Base-by-base conservation (phyloP, 306 rosid genomes). In the Cyclanthera cordifolia region DNA sequence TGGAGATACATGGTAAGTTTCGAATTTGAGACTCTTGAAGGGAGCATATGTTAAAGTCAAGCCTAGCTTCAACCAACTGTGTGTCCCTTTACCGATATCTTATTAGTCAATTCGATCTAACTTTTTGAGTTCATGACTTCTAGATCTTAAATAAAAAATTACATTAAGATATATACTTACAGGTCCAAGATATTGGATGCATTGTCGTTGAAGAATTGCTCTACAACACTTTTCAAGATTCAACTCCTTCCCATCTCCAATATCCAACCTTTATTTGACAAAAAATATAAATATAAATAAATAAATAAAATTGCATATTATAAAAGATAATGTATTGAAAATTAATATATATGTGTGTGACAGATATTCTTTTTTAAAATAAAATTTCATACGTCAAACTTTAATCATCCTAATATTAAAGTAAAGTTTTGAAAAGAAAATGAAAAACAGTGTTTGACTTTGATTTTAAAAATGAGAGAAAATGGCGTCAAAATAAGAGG, bases 201-300 rank as follows among this genome's bases (percentile, higher is more conserved):
- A 91, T 39, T 91, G 95, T 20, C 24, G 77, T 10, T 84, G 82
- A 30, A 91, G 81, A 37, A 51, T 76, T 51, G 57, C 73, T 77
- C 95, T 88, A 58, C 82, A 75, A 67, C 97, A 91, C 21, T 82
- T 54, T 8, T 82, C 83, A 25, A 81, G 70, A 74, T 81, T 84
- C 69, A 82, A 77, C 75, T 88, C 95, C 72, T 87, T 91, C 12
- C 96, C 96, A 70, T 87, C 96, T 65, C 97, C 97, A 57, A 85
- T 79, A 60, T 91, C 96, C 95, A 91, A 81, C 97, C 97, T 91
- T 81, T 68, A 85, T 7, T 10, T 34, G 46, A 65, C 64, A 64
- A 12, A 61, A 23, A 54, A 4, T 3, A 11, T 48, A 25, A 59
- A 47, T 13, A 47, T 12, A 67, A 41, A n/a, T n/a, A n/a, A 30